Evolutionary conservation across 2,329 filamentous ascomycete genomes (phyloP).

Genomic region (Aureobasidium sp.): DNA sequence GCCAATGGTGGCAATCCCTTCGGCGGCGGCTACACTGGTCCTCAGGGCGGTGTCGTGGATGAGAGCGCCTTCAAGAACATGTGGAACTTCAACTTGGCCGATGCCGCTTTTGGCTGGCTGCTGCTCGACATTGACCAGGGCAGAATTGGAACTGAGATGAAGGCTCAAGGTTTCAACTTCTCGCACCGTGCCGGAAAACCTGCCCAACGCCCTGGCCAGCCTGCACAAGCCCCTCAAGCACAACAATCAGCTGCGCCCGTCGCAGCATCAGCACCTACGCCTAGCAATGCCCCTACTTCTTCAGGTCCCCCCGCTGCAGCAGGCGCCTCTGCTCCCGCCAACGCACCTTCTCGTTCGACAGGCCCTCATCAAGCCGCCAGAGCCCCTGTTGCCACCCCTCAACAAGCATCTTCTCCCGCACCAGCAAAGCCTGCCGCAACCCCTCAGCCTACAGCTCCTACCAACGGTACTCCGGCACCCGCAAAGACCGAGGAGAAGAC

Average conservation of each 20-base stretch:
- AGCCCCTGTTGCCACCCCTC: constrained; percentile 11
- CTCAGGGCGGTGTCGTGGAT: constrained; percentile 79
- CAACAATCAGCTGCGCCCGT: constrained; percentile 33
- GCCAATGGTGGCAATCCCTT: constrained; percentile 96
- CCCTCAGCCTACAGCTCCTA: constrained; percentile 16
- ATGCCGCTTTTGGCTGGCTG: constrained; percentile 94
- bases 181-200: constrained; percentile 82
- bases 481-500: constrained; percentile 24
- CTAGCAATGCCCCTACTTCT: constrained; percentile 33
- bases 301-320: constrained; percentile 22
- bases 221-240: constrained; percentile 29
- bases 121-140: constrained; percentile 93
- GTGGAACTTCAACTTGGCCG: constrained; percentile 99
- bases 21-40: constrained; percentile 71
- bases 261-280: constrained; percentile 32
- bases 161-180: constrained; percentile 98
- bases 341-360: constrained; percentile 25
- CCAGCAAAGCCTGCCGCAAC: constrained; percentile 20
- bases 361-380: constrained; percentile 16
- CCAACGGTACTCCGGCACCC: constrained; percentile 15
- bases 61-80: constrained; percentile 99
- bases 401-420: constrained; percentile 9
- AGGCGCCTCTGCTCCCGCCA: constrained; percentile 31
- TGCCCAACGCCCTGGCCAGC: constrained; percentile 32
- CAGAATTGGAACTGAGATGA: constrained; percentile 96